Conservation (phyloP, 192 early-diverging fungal species). For the Thamnidium elegans region DNA sequence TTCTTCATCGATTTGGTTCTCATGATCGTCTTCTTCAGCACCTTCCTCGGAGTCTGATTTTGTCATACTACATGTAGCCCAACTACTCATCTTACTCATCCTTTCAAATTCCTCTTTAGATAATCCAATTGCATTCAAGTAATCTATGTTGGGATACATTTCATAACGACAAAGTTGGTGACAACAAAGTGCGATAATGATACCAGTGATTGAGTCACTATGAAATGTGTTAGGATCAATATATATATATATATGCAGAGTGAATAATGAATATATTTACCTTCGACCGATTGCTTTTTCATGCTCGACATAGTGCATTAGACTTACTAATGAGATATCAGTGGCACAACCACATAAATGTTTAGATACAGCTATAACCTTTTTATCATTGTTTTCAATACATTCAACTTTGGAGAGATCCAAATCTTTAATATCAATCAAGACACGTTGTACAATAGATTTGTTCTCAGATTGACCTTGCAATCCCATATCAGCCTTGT, state of each 20-base stretch:
- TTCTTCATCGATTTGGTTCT: conserved; percentile 39
- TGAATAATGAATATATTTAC: conserved; percentile 10
- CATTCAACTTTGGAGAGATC: conserved; percentile 56
- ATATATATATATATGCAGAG: background rate
- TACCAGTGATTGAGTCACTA: conserved; percentile 54
- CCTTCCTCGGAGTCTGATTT: conserved; percentile 35
- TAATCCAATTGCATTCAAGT: conserved; percentile 52
- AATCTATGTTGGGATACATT: conserved; percentile 67
- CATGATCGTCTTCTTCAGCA: conserved; percentile 26
- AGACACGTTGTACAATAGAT: conserved; percentile 55
- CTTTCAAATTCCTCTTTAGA: conserved; percentile 57
- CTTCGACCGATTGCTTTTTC: conserved; percentile 31
- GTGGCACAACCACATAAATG: conserved; percentile 91
- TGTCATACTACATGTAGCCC: conserved; percentile 62
- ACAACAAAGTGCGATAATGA: conserved; percentile 89
- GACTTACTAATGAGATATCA: conserved; percentile 77
- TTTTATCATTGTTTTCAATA: conserved; percentile 39
- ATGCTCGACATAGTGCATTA: conserved; percentile 50
- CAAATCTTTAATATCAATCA: conserved; percentile 86
- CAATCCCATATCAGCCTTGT: conserved; percentile 59
- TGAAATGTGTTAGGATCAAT: too few relatives aligned
- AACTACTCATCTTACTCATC: conserved; percentile 70
- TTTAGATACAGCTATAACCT: conserved; percentile 77
- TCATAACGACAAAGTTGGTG: conserved; percentile 77
- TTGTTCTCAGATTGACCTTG: conserved; percentile 36